Evolutionary conservation across 805 yeast species (phyloP), one percentile per base, ranked within the genome.

Genomic region (Pichia rugopelliculosa): DNA sequence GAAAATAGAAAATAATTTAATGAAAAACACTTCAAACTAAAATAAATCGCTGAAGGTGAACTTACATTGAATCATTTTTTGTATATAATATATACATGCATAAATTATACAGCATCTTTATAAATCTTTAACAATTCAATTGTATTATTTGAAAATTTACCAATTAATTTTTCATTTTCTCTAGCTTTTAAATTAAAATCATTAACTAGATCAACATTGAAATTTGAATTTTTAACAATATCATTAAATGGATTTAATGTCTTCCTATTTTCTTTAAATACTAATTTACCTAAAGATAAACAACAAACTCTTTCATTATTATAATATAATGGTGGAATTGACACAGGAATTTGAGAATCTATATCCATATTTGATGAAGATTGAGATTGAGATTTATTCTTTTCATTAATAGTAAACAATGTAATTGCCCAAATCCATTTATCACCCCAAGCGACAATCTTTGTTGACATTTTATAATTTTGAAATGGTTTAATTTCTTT

Each of bases 361-460:
- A 6, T 22, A 24, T 23, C 10, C 2, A 18, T 4, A 30, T 15
- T 30, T 30, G 34, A 15, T 24, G 25, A 6, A 6, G 25, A 6
- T 24, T 24, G 25, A 24, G 9, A 24, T 24, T 24, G 6, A 36
- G 2, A 18, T 27, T 26, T 13, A 13, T 13, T 34, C 9, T 39
- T 48, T 36, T 40, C 62, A 6, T 54, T 59, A 38, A 72, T 68
- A 12, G 73, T 75, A 58, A 88, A 87, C 56, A 77, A 74, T 38
- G 84, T 77, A 22, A 84, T 53, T 12, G 87, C 75, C 59, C 80
- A 89, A 13, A 90, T 57, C 96, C 96, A 88, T 64, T 89, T 90
- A 30, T 76, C 71, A 66, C 87, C 93, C 96, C 96, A 89, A 8
- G 91, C 83, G 6, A 85, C 61, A 18, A 90, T 73, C 36, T 78